Percentiles rank a stretch among this genome's conserved stretches.
These are phyloP conservation scores for Aspergillus jensenii DNA, from an alignment of 2,329 filamentous ascomycete species.

Conservation along the genomic window DNA sequence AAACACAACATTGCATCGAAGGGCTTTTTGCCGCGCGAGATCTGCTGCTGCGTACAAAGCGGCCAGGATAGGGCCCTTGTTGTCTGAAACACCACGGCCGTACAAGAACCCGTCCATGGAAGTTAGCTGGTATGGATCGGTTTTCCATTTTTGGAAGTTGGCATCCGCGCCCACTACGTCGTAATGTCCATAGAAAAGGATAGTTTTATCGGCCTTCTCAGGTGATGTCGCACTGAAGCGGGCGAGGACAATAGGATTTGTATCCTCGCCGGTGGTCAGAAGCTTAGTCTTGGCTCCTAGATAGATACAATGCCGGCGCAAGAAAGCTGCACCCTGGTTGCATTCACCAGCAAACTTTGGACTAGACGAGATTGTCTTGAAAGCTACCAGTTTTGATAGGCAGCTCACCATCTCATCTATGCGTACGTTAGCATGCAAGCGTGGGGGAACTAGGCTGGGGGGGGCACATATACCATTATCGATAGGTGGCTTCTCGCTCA, in stretches of 20 bases:
- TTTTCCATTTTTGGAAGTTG: constrained; percentile 77
- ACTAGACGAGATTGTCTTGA: constrained; percentile 85
- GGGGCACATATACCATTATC: constrained; percentile 52
- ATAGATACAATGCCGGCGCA: constrained; percentile 87
- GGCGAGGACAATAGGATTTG: constrained; percentile 92
- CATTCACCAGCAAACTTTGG: constrained; percentile 88
- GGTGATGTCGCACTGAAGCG: constrained; percentile 76
- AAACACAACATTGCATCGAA: constrained; percentile 88
- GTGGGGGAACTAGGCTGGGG: not conserved
- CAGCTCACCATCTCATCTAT: constrained; percentile 65
- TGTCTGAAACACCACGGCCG: constrained; percentile 93
- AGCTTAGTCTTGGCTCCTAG: constrained; percentile 88
- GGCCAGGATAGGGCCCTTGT: constrained; percentile 94
- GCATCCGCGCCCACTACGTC: constrained; percentile 91
- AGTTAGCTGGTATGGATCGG: constrained; percentile 84
- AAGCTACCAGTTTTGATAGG: constrained; percentile 82
- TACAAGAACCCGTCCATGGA: constrained; percentile 92
- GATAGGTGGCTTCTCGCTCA: constrained; percentile 49
- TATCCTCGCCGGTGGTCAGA: constrained; percentile 74
- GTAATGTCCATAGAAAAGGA: constrained; percentile 97
- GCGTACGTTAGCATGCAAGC: constrained; percentile 6
- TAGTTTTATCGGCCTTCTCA: constrained; percentile 70
- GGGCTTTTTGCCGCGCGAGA: constrained; percentile 74
- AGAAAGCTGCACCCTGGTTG: constrained; percentile 83
- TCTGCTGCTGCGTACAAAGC: constrained; percentile 93